Evolutionary conservation across 1,139 yeast genomes (phyloP), one percentile per base, ranked within the genome.

Genomic region (Pichia sp.): DNA sequence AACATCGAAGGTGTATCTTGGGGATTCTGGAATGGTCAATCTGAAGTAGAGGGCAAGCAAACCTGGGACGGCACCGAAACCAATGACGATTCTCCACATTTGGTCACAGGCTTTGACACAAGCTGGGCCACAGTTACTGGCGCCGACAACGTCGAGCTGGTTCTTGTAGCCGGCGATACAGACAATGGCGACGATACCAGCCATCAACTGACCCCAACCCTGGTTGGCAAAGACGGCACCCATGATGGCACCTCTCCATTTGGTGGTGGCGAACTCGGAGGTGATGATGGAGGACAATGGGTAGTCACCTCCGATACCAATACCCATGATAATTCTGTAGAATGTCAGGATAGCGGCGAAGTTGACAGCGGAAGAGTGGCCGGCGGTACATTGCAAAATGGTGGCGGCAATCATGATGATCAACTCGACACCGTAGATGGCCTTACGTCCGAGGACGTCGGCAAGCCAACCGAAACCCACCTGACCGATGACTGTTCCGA

Each of bases 241-340:
- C 96, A 88, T 88, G 65, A 88, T 87, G 61, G 96, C 95, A 77
- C 96, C 96, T 84, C 96, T 87, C 95, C 95, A 88, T 72, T 86
- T 88, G 64, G 95, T 88, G 57, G 95, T 87, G 41, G 96, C 81
- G 67, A 88, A 88, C 75, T 88, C 96, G 52, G 96, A 85, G 10
- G 95, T 85, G 64, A 88, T 88, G 71, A 88, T 86, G 45, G 98
- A 93, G 46, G 98, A 91, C 73, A 93, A 83, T 66, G 99, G 99
- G 75, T 93, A 93, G 75, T 93, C 99, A 80, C 98, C 99, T 77
- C 99, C 99, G 67, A 93, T 95, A 84, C 99, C 99, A 66, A 93
- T 84, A 77, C 96, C 96, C 89, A 85, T 85, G 59, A 87, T 68
- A 61, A 88, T 83, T 81, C 96, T 85, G 73, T 83, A 83, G 64